Conservation (phyloP, 208 protist genomes). For the Angomonas ambiguus region DNA sequence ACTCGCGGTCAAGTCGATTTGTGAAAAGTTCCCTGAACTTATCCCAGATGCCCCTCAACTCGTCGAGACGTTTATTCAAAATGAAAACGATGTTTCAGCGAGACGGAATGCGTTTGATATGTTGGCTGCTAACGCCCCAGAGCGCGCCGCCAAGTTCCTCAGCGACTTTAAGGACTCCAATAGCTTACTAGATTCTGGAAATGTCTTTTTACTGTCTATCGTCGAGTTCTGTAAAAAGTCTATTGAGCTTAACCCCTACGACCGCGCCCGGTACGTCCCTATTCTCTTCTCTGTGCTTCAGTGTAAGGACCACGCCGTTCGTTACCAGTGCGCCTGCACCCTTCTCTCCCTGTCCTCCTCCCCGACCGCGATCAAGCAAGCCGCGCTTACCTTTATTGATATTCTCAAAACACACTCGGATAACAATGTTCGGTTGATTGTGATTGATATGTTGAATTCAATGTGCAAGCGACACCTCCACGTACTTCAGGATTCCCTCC, state of each 20-base stretch:
- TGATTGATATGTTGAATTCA: constrained; percentile 93
- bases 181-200: constrained; percentile 70
- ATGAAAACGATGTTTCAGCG: constrained; percentile 88
- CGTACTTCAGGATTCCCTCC: constrained; percentile 92
- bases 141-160: constrained; percentile 93
- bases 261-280: constrained; percentile 93
- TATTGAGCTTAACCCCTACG: constrained; percentile 76
- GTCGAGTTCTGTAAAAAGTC: constrained; percentile 83
- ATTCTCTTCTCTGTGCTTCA: constrained; percentile 94
- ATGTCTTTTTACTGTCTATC: constrained; percentile 90
- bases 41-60: constrained; percentile 97
- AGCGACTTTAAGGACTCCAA: constrained; percentile 81
- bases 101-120: constrained; percentile 98
- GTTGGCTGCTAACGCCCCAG: constrained; percentile 93
- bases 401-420: constrained; percentile 93
- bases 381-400: constrained; percentile 90
- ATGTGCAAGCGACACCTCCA: constrained; percentile 79
- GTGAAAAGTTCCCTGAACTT: constrained; percentile 89
- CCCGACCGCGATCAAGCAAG: constrained; percentile 93
- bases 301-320: constrained; percentile 90
- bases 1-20: constrained; percentile 94
- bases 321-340: constrained; percentile 94
- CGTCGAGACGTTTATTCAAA: constrained; percentile 90
- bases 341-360: constrained; percentile 94
- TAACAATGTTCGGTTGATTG: constrained; percentile 98